These are phyloP conservation scores for Lojkania enalia DNA, from an alignment of 2,329 filamentous ascomycete species.

Conservation along the genomic window DNA sequence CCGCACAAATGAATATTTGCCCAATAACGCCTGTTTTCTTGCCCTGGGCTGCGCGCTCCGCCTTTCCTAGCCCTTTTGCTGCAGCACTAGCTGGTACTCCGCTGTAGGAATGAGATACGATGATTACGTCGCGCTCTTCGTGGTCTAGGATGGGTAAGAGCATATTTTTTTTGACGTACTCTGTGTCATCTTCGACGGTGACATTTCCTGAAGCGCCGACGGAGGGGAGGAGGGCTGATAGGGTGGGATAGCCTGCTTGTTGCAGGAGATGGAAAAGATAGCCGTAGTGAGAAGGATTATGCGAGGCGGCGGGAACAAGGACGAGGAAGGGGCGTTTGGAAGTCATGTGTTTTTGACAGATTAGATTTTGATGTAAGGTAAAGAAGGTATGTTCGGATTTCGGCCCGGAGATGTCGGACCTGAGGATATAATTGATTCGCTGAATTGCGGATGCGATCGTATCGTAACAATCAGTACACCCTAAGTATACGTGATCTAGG, in stretches of 20 bases:
- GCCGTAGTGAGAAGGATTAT: constrained; percentile 32
- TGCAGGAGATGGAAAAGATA: constrained; percentile 28
- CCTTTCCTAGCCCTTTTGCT: constrained; percentile 11
- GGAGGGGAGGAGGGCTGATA: constrained; percentile 26
- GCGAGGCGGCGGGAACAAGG: constrained; percentile 39
- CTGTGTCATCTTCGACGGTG: constrained; percentile 14
- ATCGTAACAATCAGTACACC: no score
- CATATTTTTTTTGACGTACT: constrained; percentile 18
- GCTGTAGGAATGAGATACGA: constrained; percentile 23
- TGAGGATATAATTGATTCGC: no score
- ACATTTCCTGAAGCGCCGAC: constrained; percentile 17
- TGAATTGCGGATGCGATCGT: no score
- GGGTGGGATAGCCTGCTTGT: constrained; percentile 25
- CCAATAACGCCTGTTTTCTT: constrained; percentile 25
- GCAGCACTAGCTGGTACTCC: constrained; percentile 19
- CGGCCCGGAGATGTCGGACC: no score
- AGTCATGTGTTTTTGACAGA: constrained; percentile 11
- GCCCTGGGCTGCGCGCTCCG: constrained; percentile 16
- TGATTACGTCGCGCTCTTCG: constrained; percentile 22
- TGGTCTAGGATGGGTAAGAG: constrained; percentile 18
- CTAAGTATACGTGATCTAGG: no score
- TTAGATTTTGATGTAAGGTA: no score
- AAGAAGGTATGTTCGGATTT: no score
- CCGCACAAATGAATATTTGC: constrained; percentile 18
- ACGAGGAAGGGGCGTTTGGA: constrained; percentile 32